Evolutionary conservation across 164 flowering plant genomes (phyloP), one percentile per base, ranked within the genome.

Genomic region (Chimonanthus praecox): DNA sequence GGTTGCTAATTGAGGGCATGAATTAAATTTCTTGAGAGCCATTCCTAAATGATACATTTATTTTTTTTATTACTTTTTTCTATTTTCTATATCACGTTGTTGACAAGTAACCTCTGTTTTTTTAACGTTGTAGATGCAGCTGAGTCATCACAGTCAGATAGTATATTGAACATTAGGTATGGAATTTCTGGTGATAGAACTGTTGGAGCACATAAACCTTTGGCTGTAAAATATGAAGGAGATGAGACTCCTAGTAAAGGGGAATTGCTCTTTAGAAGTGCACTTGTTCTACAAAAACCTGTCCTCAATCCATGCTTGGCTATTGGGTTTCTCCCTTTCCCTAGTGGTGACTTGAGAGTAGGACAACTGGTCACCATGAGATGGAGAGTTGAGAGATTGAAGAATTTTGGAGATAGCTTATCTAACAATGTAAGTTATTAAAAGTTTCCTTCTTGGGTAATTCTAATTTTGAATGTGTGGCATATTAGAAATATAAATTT

Each of bases 291-390:
- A 73, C 95, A 92, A 75, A 84, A 90, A 75, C 97, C 97, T 70
- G 92, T 94, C 66, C 89, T 90, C 70, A 94, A 96, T 49, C 99
- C 98, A 47, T 89, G 88, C 82, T 70, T 94, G 72, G 95, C 98
- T n/a, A 94, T 94, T 84, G 99, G 98, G 71, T 94, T 96, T 79
- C 94, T 94, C 73, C 94, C 99, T 69, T 87, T 96, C 63, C 89
- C 94, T 67, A 87, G 91, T n/a, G 83, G 64, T 77, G 84, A 90
- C 61, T 92, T 96, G 47, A 84, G 91, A 83, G 99, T 96, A 81
- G 98, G 98, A 68, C 90, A 96, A 78, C 89, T 96, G 63, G 84
- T 96, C 73, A 86, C 85, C 77, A 87, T 96, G 86, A 78, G 84
- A 75, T 96, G 99, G 99, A 88, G 97, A 76, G 83, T 96, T 58